Evolutionary conservation across 2,329 filamentous ascomycete genomes (phyloP), one percentile per base, ranked within the genome.

Genomic region (Diaporthe helianthi): DNA sequence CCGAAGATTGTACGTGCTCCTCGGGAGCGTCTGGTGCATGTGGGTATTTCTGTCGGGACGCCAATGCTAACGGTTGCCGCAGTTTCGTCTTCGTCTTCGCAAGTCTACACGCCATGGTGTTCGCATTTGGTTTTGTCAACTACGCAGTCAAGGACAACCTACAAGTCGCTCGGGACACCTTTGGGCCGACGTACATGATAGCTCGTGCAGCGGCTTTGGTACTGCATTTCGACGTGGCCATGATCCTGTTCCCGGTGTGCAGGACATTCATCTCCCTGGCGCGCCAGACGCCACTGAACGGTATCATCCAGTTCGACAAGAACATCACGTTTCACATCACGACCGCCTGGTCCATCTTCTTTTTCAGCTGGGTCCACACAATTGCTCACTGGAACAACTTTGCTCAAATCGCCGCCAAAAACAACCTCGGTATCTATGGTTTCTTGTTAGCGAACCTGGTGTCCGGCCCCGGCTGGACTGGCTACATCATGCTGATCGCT

Each of bases 361-460:
- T 95, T 81, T 97, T 93, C 80, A 93, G 92, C 15, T 94, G 92
- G 90, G 87, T 95, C 1, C 93, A 96, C 81, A 94, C 92, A 22
- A 89, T 95, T 76, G 91, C 93, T 36, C 93, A 96, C 81, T 94
- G 92, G 92, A 92, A 92, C 84, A 96, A 96, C 82, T 90, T 94
- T 75, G 93, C 90, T 24, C 90, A 91, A 80, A 88, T 94, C 69
- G 87, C 93, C 4, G 87, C 88, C 72, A 90, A 92, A 81, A 90
- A 94, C 79, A 89, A 90, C 69, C 86, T 94, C 13, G 93, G 93
- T 36, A 87, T 96, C 79, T 90, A 90, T 76, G 93, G 93, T 66
- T 96, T 89, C 80, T 82, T 96, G 52, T 82, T 92, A 51, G 91
- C 91, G 73, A 95, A 95, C 79, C 89, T 96, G 71, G 85, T 89